These are phyloP conservation scores for Xylaria sp. DNA, from an alignment of 2,329 filamentous ascomycete genomes.

Conservation along the genomic window DNA sequence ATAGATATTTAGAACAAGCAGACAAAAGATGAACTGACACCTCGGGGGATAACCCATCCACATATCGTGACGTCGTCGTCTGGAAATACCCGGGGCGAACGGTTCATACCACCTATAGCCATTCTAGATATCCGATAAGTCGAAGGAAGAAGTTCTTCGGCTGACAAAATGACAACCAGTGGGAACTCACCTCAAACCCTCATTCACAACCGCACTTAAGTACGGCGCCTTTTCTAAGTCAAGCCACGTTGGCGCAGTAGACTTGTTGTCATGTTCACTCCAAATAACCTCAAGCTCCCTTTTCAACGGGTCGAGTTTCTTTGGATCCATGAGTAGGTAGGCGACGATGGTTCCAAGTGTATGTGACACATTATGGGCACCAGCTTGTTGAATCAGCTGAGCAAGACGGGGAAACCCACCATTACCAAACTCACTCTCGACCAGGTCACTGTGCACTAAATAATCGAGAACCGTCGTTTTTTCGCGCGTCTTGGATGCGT, in stretches of 20 bases:
- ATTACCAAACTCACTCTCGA: constrained; percentile 16
- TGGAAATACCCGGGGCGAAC: constrained; percentile 10
- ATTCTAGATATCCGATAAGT: constrained; percentile 9
- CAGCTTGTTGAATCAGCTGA: constrained; percentile 20
- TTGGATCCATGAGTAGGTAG: constrained; percentile 4
- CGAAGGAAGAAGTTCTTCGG: neutral
- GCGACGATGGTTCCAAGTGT: constrained; percentile 22
- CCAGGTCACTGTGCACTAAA: constrained; percentile 15
- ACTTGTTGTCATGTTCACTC: neutral
- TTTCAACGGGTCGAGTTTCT: constrained; percentile 11
- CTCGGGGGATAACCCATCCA: constrained; percentile 13
- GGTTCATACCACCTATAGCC: constrained; percentile 21
- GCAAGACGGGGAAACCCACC: constrained; percentile 22
- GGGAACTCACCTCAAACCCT: constrained; percentile 18
- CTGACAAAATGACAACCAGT: neutral
- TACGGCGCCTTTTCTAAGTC: constrained; percentile 23
- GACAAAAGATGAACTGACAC: constrained; percentile 5
- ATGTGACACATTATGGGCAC: constrained; percentile 21
- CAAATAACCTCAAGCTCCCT: constrained; percentile 19
- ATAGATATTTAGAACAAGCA: neutral
- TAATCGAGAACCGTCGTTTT: constrained; percentile 18
- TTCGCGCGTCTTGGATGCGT: constrained; percentile 8
- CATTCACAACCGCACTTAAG: constrained; percentile 15
- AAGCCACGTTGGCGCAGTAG: constrained; percentile 12
- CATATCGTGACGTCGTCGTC: constrained; percentile 6